Base-by-base conservation (phyloP, 1,284 basidiomycete genomes). In the Ustilago hordei region DNA sequence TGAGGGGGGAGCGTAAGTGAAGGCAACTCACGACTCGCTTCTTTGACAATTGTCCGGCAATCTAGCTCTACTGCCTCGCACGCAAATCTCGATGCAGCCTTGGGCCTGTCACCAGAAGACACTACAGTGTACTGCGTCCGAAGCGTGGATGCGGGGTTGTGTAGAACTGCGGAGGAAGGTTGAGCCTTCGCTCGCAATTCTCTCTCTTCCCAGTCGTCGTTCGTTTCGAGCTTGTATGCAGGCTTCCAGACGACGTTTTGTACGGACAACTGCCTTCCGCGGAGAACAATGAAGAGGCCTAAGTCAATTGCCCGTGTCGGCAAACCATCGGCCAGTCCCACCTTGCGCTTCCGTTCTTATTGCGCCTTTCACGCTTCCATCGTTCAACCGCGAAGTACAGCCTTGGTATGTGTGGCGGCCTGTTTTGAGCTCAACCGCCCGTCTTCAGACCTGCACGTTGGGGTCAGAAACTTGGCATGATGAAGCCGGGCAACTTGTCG, bases 121-220 rank as follows among this genome's bases (percentile, higher is more conserved):
- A 38, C 36, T 38, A 38, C 36, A 38, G 36, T 31, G 19, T 31
- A 15, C 15, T 31, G 15, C 8, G 8, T 23, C 23, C 50, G 31
- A 52, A 32, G 28, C 31, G 28, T 32, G 32, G 35, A 38, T 55
- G n/a, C 12, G 9, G 35, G 28, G n/a, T 39, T 31, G 36, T 38
- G 13, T 23, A 28, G 2, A 4, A 17, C 2, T 23, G 23, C 36
- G 34, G 13, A 35, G 5, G 35, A 11, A 35, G 19, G 54, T 52
- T 52, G 17, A 52, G 48, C 28, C 48, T 52, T 23, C 48, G 48
- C 48, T 23, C 48, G 48, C n/a, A 52, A 52, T 52, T 52, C 31
- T 52, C 45, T 28, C 23, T 28, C 23, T 28, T 47, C 45, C 8
- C 19, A 39, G 9, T 39, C 38, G 2, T 9, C 38, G 15, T 39